phyloP scores from a whole-genome alignment of 495 filamentous ascomycete species.

The Podospora fimiseda region DNA sequence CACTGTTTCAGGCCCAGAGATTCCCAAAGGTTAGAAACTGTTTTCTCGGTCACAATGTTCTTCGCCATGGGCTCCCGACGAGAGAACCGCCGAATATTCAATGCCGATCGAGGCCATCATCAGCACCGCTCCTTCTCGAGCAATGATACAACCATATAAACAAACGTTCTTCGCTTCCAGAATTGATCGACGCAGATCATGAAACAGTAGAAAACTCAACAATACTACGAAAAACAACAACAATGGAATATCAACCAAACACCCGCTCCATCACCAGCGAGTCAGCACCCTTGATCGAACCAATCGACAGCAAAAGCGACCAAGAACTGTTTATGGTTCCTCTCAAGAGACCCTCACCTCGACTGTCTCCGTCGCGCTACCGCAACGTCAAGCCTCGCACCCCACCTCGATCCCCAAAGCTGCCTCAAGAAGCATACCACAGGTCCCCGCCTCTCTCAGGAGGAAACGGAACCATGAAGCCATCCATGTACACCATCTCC shows the following conservation, averaged over 20 bases:
- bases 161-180: not conserved
- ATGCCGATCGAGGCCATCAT: not conserved
- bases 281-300: constrained; percentile 16
- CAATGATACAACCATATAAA: constrained; percentile 9
- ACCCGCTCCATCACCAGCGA: constrained; percentile 17
- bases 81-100: not conserved
- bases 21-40: constrained; percentile 3
- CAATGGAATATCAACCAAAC: constrained; percentile 13
- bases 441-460: constrained; percentile 3
- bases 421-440: not conserved
- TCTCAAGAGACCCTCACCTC: constrained; percentile 13
- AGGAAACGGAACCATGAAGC: constrained; percentile 1
- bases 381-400: constrained; percentile 9
- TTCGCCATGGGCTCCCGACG: constrained; percentile 6
- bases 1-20: constrained; percentile 4
- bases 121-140: not conserved
- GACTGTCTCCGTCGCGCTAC: constrained; percentile 4
- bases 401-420: constrained; percentile 2
- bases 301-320: constrained; percentile 13
- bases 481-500: constrained; percentile 4
- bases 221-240: too few species aligned
- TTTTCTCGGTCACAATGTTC: not conserved
- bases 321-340: constrained; percentile 18
- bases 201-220: not conserved
- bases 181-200: constrained; percentile 8